Evolutionary conservation across 768 basidiomycete genomes (phyloP), one percentile per base, ranked within the genome.

Genomic region (Gymnopilus junonius): DNA sequence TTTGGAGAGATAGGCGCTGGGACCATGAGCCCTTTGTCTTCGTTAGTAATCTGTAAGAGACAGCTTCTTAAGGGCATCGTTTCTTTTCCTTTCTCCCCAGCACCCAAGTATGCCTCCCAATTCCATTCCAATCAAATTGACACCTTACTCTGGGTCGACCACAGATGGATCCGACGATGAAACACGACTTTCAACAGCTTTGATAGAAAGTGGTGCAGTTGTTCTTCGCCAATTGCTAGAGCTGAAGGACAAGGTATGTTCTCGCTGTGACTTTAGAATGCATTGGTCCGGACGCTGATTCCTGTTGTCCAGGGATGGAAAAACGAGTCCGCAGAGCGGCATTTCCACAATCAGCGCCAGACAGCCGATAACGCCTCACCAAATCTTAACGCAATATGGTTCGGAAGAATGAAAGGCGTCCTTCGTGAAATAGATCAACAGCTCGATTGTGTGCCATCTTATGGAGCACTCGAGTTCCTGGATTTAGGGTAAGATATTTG

Each of bases 401-500:
- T 54, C 14, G 10, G 8, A 12, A 40, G 42, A 15, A 61, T 61
- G 59, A 61, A 55, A 43, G n/a, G n/a, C 15, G 10, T 61, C 10
- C 29, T 61, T 8, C 15, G 29, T n/a, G 59, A 61, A 32, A 61
- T 61, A n/a, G 59, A 61, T 31, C n/a, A 23, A 8, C 27, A 17
- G 2, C 12, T 61, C 7, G 10, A 55, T 29, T 40, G 37, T 34
- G 43, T 61, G 42, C 51, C 51, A 4, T 27, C 29, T 8, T 10
- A 54, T 4, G 51, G 31, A 10, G 2, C n/a, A 12, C 15, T 61
- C 14, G 20, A 43, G 15, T 62, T 62, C 20, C 17, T 62, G 12
- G 61, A 62, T 39, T 53, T 62, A 17, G 61, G 61, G 61, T 56
- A 53, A 45, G 59, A 17, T 11, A 20, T 3, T 20, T 51, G n/a